These are phyloP conservation scores for Polysphondylium violaceum DNA, from an alignment of 78 protist species.

Conservation along the genomic window DNA sequence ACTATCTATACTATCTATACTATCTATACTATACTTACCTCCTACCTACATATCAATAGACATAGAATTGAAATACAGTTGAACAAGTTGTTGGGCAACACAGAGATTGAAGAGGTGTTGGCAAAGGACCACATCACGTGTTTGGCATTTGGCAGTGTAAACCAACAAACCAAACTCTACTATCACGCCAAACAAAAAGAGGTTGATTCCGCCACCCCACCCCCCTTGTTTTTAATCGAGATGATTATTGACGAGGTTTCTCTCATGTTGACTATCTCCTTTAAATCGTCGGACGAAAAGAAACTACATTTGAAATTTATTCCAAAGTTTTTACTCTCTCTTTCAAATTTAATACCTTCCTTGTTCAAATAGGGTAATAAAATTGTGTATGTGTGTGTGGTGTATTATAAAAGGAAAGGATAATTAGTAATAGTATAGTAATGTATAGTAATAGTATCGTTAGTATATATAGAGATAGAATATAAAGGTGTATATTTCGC, in stretches of 20 bases:
- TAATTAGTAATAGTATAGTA: too few species aligned
- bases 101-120: slow-evolving; percentile 26
- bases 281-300: slow-evolving; percentile 34
- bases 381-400: too few species aligned
- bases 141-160: slow-evolving; percentile 67
- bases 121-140: slow-evolving; percentile 19
- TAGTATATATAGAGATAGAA: too few species aligned
- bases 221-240: slow-evolving; percentile 38
- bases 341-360: slow-evolving; percentile 60
- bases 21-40: too few species aligned
- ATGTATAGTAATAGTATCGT: too few species aligned
- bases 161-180: slow-evolving; percentile 32
- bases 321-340: slow-evolving; percentile 18
- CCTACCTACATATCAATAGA: background rate
- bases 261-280: slow-evolving; percentile 31
- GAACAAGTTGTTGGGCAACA: background rate
- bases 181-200: slow-evolving; percentile 47
- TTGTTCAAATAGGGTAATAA: too few species aligned
- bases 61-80: slow-evolving; percentile 56
- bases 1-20: too few species aligned
- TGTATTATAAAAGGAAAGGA: too few species aligned
- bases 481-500: too few species aligned
- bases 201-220: background rate
- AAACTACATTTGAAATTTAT: slow-evolving; percentile 32
- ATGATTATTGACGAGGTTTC: slow-evolving; percentile 34